phyloP scores from a whole-genome alignment of 306 rosid genomes.

The Quercus aquifolioides region DNA sequence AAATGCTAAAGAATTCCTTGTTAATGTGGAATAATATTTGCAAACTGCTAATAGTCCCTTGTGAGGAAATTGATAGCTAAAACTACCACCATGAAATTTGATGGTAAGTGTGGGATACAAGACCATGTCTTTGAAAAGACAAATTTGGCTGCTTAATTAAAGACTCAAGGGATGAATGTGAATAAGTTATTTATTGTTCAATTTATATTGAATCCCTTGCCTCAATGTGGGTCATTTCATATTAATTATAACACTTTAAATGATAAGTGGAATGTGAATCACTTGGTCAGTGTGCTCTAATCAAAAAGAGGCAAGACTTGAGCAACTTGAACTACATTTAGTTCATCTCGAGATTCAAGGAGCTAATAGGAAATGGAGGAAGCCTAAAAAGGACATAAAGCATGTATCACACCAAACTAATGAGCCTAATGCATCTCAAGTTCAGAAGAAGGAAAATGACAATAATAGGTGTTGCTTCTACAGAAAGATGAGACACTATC shows the following conservation, averaged over 20 bases:
- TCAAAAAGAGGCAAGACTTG: not conserved
- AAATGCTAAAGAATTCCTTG: slow-evolving; percentile 2
- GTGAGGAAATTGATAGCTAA: too few relatives aligned
- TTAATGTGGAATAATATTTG: not conserved
- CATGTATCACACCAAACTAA: not conserved
- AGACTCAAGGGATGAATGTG: not conserved
- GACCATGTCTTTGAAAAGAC: slow-evolving; percentile 12
- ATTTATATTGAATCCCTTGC: slow-evolving; percentile 9
- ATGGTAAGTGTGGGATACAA: slow-evolving; percentile 5
- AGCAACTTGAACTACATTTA: not conserved
- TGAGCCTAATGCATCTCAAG: too few relatives aligned
- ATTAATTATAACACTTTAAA: slow-evolving; percentile 11
- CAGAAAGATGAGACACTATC: not conserved
- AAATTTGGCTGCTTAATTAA: not conserved
- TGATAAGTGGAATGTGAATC: slow-evolving; percentile 4
- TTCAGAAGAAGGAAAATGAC: not conserved
- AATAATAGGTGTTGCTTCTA: not conserved
- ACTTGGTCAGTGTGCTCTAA: not conserved
- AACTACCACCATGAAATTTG: slow-evolving; percentile 1
- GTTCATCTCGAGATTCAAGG: not conserved
- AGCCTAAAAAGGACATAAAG: too few relatives aligned
- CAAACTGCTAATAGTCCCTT: not conserved
- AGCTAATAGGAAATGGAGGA: not conserved
- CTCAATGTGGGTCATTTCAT: slow-evolving; percentile 7
- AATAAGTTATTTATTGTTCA: not conserved